phyloP scores from a whole-genome alignment of 2,329 filamentous ascomycete genomes.

The Saccharata proteae region DNA sequence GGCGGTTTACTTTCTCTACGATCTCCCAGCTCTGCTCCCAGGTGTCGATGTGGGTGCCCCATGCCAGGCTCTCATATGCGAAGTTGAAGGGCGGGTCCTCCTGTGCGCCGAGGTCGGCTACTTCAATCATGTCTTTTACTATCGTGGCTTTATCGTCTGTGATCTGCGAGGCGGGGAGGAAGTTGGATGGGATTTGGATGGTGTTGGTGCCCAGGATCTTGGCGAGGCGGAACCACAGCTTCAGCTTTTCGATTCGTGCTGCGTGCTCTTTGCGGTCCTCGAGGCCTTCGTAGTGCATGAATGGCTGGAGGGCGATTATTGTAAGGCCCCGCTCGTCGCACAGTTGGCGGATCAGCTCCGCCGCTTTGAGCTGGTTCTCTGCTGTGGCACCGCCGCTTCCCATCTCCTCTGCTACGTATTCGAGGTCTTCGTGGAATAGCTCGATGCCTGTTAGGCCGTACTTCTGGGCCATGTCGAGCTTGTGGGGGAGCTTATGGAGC shows the following conservation, averaged over 20 bases:
- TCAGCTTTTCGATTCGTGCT: conserved; percentile 48
- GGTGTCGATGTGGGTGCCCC: conserved; percentile 55
- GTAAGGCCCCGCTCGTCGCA: conserved; percentile 44
- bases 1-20: conserved; percentile 49
- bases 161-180: conserved; percentile 43
- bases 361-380: conserved; percentile 44
- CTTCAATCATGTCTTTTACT: conserved; percentile 47
- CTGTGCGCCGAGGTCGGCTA: conserved; percentile 54
- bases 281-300: conserved; percentile 66
- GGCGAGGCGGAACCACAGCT: conserved; percentile 58
- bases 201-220: conserved; percentile 54
- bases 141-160: conserved; percentile 44
- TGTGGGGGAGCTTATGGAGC: conserved; percentile 54
- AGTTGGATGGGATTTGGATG: conserved; percentile 63
- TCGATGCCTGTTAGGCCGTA: conserved; percentile 60
- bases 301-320: conserved; percentile 62
- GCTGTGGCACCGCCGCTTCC: conserved; percentile 29
- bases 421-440: conserved; percentile 66
- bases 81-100: conserved; percentile 50
- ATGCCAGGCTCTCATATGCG: conserved; percentile 62
- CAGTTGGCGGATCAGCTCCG: conserved; percentile 43
- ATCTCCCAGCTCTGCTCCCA: conserved; percentile 66
- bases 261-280: conserved; percentile 48
- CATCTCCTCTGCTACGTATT: conserved; percentile 43
- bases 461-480: conserved; percentile 54